Evolutionary conservation across 2,329 filamentous ascomycete species (phyloP), one percentile per base, ranked within the genome.

Genomic region (Fusarium verticillioides): DNA sequence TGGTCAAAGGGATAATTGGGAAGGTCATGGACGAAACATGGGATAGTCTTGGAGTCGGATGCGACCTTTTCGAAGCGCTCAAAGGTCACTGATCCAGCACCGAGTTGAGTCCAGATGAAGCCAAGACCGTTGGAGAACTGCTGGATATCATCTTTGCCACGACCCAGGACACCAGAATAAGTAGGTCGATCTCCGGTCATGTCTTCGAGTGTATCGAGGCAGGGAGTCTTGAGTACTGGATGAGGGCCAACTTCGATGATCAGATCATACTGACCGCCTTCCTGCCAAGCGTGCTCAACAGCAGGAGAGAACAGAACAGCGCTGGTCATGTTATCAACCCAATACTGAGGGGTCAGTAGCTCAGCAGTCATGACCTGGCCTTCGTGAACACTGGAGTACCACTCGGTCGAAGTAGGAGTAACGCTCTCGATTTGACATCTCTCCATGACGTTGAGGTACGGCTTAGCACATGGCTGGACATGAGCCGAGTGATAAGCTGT

Each of bases 401-500:
- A 63, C 16, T 30, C 39, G 30, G 56, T 11, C 32, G 32, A 4
- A 15, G 58, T 28, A 1, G 39, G 23, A n/a, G 19, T 19, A 1
- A 47, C 21, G 9, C 40, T 9, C 30, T 65, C 57, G 7, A 62
- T 32, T 5, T 53, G 19, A 5, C 39, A 39, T 8, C 21, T 34
- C 9, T 52, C 18, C 11, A 67, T 40, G 8, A 54, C 61, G 0
- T 39, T 15, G 0, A 69, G 26, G 21, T 69, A 69, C 9, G 56
- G 66, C 0, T 34, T 16, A 2, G 56, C 49, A 13, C 49, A 44
- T 1, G 63, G 49, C 0, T 44, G 13, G 18, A 69, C 44, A 0
- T 69, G 57, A 18, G 34, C 3, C 1, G 66, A 69, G 21, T 69
- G 63, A 42, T 69, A 69, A 0, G 66, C 66, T 4, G 44, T 67